Percentiles rank a stretch among this genome's conserved stretches.
These are phyloP conservation scores for Suhomyces pyralidae DNA, from an alignment of 805 yeast species.

Conservation along the genomic window DNA sequence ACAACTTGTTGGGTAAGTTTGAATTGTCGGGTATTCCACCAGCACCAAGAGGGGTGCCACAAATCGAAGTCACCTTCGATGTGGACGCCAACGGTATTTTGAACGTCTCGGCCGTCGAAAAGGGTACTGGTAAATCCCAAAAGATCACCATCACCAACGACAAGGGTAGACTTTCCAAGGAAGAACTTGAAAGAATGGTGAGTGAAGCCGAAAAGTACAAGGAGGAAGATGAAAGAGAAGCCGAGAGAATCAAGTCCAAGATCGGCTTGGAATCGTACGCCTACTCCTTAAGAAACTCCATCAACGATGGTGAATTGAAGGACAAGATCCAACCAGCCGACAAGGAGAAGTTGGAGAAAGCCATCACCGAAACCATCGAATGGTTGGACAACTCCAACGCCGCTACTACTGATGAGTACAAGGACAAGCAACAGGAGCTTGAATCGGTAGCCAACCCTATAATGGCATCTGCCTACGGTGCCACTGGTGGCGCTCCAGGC, in stretches of 20 bases:
- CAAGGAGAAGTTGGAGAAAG: slow-evolving; percentile 52
- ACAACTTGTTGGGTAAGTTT: slow-evolving; percentile 83
- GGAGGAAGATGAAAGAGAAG: slow-evolving; percentile 81
- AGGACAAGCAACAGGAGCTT: slow-evolving; percentile 40
- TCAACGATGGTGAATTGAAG: slow-evolving; percentile 45
- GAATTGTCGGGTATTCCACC: slow-evolving; percentile 86
- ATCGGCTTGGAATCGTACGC: slow-evolving; percentile 88
- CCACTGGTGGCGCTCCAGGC: slow-evolving; percentile 24
- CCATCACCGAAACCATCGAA: slow-evolving; percentile 38
- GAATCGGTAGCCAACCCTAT: slow-evolving; percentile 41
- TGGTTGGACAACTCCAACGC: slow-evolving; percentile 41
- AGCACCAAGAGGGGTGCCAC: slow-evolving; percentile 90
- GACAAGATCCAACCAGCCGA: slow-evolving; percentile 41
- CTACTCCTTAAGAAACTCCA: slow-evolving; percentile 72
- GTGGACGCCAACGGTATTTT: slow-evolving; percentile 84
- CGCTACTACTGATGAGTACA: slow-evolving; percentile 41
- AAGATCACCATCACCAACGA: slow-evolving; percentile 90
- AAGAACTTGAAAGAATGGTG: slow-evolving; percentile 96
- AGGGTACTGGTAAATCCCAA: slow-evolving; percentile 91
- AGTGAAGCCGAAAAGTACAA: slow-evolving; percentile 95
- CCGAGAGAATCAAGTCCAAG: slow-evolving; percentile 84
- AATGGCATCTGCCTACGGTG: slow-evolving; percentile 32
- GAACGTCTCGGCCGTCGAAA: slow-evolving; percentile 84
- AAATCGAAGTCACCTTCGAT: slow-evolving; percentile 85
- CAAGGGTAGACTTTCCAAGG: slow-evolving; percentile 90